phyloP scores from a whole-genome alignment of 306 rosid genomes.

The Cucumis sativus region Cucumber_9930_V3 NC_026655.2:2412501-2413000 shows the following conservation, averaged over 20 bases:
- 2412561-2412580: too few species aligned
- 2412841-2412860: constrained; percentile 37
- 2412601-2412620: too few species aligned
- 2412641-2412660: too few species aligned
- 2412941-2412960: constrained; percentile 75
- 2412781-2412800: neutral
- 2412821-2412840: neutral
- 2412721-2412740: neutral
- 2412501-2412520: too few species aligned
- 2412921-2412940: constrained; percentile 68
- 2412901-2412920: constrained; percentile 99
- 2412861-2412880: constrained; percentile 75
- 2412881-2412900: constrained; percentile 88
- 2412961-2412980: constrained; percentile 64
- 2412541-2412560: too few species aligned
- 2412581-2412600: too few species aligned
- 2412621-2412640: too few species aligned
- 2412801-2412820: neutral
- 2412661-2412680: too few species aligned
- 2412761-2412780: neutral
- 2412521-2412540: too few species aligned
- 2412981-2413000: constrained; percentile 50
- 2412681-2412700: neutral
- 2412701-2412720: neutral
- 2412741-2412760: neutral